These are phyloP conservation scores for Pichia nakasei DNA, from an alignment of 805 yeast genomes.

Conservation along the genomic window DNA sequence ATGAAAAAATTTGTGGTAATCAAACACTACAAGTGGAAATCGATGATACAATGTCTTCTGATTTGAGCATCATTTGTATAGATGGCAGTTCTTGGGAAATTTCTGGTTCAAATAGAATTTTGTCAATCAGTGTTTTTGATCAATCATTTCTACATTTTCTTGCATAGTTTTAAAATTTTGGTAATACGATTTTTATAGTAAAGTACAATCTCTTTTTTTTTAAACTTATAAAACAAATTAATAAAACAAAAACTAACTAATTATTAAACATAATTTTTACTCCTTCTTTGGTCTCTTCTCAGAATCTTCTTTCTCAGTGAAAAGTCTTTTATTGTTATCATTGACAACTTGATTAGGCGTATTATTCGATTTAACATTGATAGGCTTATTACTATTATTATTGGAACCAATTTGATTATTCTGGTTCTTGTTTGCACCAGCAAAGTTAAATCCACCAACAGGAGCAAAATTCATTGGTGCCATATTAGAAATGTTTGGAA, in stretches of 20 bases:
- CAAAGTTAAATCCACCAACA: background rate
- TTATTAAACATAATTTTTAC: background rate
- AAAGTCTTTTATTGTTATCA: background rate
- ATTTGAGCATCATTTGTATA: constrained; percentile 48
- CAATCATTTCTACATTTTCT: constrained; percentile 3
- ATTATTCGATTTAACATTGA: background rate
- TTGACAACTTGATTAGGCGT: background rate
- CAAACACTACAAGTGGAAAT: background rate
- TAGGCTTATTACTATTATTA: background rate
- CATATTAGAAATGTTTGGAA: background rate
- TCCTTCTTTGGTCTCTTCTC: constrained; percentile 19
- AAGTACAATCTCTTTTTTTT: background rate
- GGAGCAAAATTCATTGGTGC: background rate
- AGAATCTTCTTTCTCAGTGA: background rate
- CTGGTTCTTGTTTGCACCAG: too few relatives aligned
- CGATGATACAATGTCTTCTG: background rate
- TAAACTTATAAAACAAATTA: background rate
- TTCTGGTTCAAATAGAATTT: background rate
- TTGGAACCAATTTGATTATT: too few relatives aligned
- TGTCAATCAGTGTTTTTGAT: background rate
- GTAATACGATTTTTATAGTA: background rate
- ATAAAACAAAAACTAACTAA: background rate
- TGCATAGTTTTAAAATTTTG: background rate
- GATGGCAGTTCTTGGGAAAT: constrained; percentile 41
- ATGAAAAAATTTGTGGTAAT: constrained; percentile 20